Evolutionary conservation across 345 rosid species (phyloP).

Genomic region (Balakata baccata): DNA sequence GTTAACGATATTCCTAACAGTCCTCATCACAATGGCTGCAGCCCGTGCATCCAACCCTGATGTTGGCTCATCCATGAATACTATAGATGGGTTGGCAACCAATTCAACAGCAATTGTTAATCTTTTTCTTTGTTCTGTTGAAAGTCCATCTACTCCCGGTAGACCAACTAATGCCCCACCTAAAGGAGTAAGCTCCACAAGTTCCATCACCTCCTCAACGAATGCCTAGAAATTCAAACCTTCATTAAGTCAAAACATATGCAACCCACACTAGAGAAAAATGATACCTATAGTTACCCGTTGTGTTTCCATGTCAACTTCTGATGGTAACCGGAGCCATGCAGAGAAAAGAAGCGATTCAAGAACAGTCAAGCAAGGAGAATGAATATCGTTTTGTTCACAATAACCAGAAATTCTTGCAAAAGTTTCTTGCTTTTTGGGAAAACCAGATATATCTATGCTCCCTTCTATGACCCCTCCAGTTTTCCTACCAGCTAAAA

Average conservation of each 20-base stretch:
- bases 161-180: conserved; percentile 88
- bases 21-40: conserved; percentile 99
- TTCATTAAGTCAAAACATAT: conserved; percentile 26
- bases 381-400: conserved; percentile 95
- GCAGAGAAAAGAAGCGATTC: conserved; percentile 97
- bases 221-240: conserved; percentile 59
- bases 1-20: conserved; percentile 93
- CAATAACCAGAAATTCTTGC: conserved; percentile 97
- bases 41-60: conserved; percentile 96
- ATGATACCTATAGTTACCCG: conserved; percentile 43
- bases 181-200: conserved; percentile 80
- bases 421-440: conserved; percentile 89
- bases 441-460: conserved; percentile 80
- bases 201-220: conserved; percentile 98
- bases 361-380: conserved; percentile 86
- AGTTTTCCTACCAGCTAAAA: conserved; percentile 94
- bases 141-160: conserved; percentile 92
- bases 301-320: conserved; percentile 71
- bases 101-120: conserved; percentile 91
- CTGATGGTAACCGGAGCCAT: conserved; percentile 82
- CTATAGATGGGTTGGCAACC: conserved; percentile 95
- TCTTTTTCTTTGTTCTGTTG: conserved; percentile 93
- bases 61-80: conserved; percentile 98
- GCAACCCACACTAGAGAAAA: conserved; percentile 9
- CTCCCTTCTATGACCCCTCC: conserved; percentile 88